Evolutionary conservation across 208 protist species (phyloP).

Genomic region (Tritrichomonas musculus): DNA sequence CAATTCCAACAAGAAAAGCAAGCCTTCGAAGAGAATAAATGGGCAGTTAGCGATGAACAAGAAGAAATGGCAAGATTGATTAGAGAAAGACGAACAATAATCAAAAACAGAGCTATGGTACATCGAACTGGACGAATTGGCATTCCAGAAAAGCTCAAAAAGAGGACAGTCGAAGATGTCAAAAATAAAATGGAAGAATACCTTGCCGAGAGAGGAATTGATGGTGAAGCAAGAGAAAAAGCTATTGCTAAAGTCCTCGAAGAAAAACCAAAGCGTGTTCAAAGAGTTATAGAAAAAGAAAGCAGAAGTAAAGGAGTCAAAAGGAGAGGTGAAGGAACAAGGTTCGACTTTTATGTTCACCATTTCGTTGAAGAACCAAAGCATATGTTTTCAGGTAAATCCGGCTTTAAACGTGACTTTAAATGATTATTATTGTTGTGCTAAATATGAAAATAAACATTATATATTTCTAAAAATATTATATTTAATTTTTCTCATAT

Average conservation of each 20-base stretch:
- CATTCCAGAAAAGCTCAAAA: background rate
- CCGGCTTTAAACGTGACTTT: constrained; percentile 13
- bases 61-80: background rate
- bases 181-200: background rate
- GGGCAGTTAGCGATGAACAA: background rate
- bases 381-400: background rate
- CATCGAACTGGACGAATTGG: background rate
- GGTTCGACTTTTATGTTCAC: background rate
- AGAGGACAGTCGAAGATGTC: background rate
- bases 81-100: background rate
- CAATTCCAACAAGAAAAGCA: background rate
- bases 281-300: background rate
- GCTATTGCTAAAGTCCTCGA: background rate
- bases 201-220: background rate
- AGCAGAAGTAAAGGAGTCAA: background rate
- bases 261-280: background rate
- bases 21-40: constrained; percentile 12
- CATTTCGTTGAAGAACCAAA: background rate
- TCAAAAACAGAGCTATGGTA: background rate
- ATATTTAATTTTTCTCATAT: no score
- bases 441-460: no score
- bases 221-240: background rate
- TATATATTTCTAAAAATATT: no score
- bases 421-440: background rate
- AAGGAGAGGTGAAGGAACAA: background rate